Evolutionary conservation across 345 rosid genomes (phyloP).

Genomic region (Pugionium cornutum): DNA sequence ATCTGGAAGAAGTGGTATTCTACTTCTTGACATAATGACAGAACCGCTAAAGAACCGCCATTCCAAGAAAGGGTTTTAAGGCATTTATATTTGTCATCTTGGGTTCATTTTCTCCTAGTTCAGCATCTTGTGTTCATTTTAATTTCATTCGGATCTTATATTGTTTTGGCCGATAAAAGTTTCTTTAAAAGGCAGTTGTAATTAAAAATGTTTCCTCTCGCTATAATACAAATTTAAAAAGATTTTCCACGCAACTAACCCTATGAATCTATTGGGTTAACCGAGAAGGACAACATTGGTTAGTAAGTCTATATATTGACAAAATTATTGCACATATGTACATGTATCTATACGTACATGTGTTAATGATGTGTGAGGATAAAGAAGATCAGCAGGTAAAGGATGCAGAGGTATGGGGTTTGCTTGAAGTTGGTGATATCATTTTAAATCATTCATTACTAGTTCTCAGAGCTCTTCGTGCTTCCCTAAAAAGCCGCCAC

Average conservation of each 20-base stretch:
- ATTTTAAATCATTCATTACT: conserved; percentile 25
- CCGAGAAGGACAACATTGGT: conserved; percentile 35
- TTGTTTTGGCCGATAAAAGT: too few relatives aligned
- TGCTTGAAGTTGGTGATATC: conserved; percentile 42
- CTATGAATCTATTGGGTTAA: conserved; percentile 29
- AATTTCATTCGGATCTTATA: too few relatives aligned
- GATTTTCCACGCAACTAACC: conserved; percentile 22
- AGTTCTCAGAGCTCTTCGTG: background rate
- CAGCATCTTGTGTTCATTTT: too few relatives aligned
- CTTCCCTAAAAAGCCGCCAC: conserved; percentile 28
- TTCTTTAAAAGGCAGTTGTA: too few relatives aligned
- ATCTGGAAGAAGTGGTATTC: too few relatives aligned
- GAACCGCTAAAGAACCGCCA: too few relatives aligned
- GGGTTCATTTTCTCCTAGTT: too few relatives aligned
- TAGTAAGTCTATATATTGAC: conserved; percentile 32
- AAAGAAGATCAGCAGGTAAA: conserved; percentile 39
- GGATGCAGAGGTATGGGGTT: conserved; percentile 44
- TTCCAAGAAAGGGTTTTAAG: too few relatives aligned
- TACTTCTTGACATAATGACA: too few relatives aligned
- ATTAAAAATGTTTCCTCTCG: conserved; percentile 1
- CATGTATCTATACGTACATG: background rate
- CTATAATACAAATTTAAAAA: background rate
- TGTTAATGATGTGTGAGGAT: conserved; percentile 26
- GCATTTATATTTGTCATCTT: too few relatives aligned
- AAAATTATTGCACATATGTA: conserved; percentile 16